Conservation (phyloP, 2,329 filamentous ascomycete genomes). For the Myrmaecium sp. region DNA sequence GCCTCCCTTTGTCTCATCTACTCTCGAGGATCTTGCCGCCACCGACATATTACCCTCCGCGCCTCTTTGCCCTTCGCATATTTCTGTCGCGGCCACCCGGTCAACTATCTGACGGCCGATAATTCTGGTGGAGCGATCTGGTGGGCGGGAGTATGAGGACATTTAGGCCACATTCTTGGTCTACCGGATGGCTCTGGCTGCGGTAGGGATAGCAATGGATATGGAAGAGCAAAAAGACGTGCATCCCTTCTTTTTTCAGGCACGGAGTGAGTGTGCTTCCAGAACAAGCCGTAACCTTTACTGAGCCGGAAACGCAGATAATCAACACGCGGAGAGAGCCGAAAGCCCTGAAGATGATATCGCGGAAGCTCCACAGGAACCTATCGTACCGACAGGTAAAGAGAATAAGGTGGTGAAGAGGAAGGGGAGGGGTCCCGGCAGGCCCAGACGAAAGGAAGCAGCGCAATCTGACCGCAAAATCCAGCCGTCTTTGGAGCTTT, state of each 20-base stretch:
- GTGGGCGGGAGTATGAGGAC: too few relatives aligned
- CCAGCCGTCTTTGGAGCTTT: constrained; percentile 14
- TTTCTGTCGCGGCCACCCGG: too few relatives aligned
- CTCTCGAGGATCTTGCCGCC: too few relatives aligned
- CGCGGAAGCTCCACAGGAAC: neutral
- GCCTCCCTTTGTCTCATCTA: too few relatives aligned
- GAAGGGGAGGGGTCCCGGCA: constrained; percentile 7
- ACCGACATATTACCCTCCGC: too few relatives aligned
- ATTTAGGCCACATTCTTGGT: too few relatives aligned
- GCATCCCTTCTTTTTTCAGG: constrained; percentile 23
- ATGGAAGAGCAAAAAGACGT: constrained; percentile 16
- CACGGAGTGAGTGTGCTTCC: constrained; percentile 3
- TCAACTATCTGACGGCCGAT: too few relatives aligned
- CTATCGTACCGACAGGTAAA: constrained; percentile 10
- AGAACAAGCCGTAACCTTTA: neutral
- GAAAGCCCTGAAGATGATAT: constrained; percentile 6
- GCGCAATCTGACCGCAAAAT: constrained; percentile 4
- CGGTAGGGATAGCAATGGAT: constrained; percentile 21
- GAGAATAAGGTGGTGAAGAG: constrained; percentile 8
- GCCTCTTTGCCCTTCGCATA: too few relatives aligned
- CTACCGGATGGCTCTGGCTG: constrained; percentile 21
- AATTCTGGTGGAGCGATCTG: too few relatives aligned
- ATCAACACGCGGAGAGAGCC: too few relatives aligned
- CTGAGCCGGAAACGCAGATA: too few relatives aligned
- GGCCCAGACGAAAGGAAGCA: constrained; percentile 3